Base-by-base conservation (phyloP, 2,329 filamentous ascomycete genomes). In the Sporothrix curviconia region DNA sequence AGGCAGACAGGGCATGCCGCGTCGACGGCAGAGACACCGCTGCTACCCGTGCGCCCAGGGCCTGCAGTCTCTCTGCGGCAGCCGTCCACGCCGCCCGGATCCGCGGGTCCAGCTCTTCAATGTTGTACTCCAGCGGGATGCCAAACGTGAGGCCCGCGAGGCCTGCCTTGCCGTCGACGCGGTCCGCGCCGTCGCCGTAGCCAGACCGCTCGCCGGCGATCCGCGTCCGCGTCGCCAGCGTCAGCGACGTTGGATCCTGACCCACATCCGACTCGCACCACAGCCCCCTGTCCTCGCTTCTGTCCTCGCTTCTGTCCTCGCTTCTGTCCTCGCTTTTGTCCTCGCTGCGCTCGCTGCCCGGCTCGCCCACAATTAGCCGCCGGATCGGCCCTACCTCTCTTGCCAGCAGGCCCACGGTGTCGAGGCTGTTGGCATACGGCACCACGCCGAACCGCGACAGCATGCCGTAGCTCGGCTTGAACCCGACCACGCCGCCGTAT, bases 401-500 rank as follows among this genome's bases (percentile, higher is more conserved):
- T 1, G 85, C 84, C 43, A 96, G 64, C 3, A 96, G 77, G 0
- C 92, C 92, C 8, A 96, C 90, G 0, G 92, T 96, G 68, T 96
- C 92, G 8, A 96, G 75, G 2, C 90, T 95, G 70, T 96, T 96
- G 8, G 92, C 92, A 68, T 96, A 96, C 14, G 90, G 87, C 51
- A 96, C 83, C 2, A 96, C 89, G 1, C 92, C 92, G 76, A 85
- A 90, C 59, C 92, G 80, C 44, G 90, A 95, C 30, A 96, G 71
- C 73, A 92, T 80, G 15, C 92, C 92, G 68, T 96, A 96, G 28
- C 89, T 94, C 1, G 92, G 92, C 71, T 96, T 96, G 72, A 92
- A 95, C 0, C 92, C 92, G 15, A 92, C 79, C 0, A 86, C 80
- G 3, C 89, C 88, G 8, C 87, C 91, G 68, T 95, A 96, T 1